phyloP scores from a whole-genome alignment of 768 basidiomycete genomes.

The Trametes cubensis region DNA sequence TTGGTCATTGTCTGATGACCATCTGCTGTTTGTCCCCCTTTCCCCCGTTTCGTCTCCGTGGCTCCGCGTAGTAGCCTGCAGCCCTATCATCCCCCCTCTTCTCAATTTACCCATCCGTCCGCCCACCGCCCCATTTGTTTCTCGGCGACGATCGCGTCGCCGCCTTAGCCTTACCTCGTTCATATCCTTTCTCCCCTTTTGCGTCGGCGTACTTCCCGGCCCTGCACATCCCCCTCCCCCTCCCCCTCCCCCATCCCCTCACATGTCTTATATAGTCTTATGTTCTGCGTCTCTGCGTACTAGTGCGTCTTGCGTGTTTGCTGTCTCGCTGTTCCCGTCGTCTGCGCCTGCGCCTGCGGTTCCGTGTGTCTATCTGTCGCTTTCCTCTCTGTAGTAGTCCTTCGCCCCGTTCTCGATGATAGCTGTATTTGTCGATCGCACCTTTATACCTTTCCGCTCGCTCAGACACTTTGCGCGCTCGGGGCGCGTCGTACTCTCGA shows the following conservation, averaged over 20 bases:
- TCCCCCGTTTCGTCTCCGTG: slow-evolving; percentile 1
- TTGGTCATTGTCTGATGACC: slow-evolving; percentile 8
- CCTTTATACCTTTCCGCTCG: no score
- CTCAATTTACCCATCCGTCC: background rate
- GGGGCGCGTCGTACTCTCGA: no score
- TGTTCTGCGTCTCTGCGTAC: background rate
- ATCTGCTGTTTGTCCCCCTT: background rate
- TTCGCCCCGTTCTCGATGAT: slow-evolving; percentile 13
- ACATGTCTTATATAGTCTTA: slow-evolving; percentile 24
- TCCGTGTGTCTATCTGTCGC: slow-evolving; percentile 9
- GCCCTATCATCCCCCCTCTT: background rate
- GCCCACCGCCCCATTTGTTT: background rate
- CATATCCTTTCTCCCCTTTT: background rate
- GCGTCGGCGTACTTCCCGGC: slow-evolving; percentile 1
- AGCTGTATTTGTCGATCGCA: slow-evolving; percentile 21
- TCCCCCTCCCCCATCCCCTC: slow-evolving; percentile 10
- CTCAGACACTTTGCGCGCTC: no score
- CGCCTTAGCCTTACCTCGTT: background rate
- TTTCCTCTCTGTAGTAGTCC: slow-evolving; percentile 19
- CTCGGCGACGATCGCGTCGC: slow-evolving; percentile 1
- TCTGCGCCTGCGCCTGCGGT: slow-evolving; percentile 2
- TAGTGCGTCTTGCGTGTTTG: background rate
- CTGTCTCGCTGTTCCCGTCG: slow-evolving; percentile 21
- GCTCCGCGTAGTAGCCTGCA: background rate
- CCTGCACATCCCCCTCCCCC: no score